Evolutionary conservation across 495 filamentous ascomycete species (phyloP).

Genomic region (Articulospora tetracladia): DNA sequence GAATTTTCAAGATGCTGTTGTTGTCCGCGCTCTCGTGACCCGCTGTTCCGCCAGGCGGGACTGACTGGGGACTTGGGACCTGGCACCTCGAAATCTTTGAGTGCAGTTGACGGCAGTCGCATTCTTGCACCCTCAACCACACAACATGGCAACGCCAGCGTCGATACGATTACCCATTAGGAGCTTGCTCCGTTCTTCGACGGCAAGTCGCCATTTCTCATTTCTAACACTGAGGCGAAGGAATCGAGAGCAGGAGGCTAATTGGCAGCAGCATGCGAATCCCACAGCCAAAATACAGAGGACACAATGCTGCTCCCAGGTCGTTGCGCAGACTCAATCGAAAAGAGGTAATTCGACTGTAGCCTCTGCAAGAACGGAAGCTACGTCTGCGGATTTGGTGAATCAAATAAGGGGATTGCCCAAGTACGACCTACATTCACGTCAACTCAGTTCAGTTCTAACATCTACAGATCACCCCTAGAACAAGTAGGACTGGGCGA

Average conservation of each 20-base stretch:
- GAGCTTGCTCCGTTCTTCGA: not conserved
- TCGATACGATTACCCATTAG: slow-evolving; percentile 16
- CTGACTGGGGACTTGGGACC: too few relatives aligned
- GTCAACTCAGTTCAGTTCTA: too few relatives aligned
- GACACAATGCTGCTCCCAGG: not conserved
- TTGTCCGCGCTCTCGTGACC: not conserved
- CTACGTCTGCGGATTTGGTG: too few relatives aligned
- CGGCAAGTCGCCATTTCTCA: not conserved
- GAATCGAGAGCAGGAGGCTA: not conserved
- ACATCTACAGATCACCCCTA: too few relatives aligned
- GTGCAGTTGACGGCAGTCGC: not conserved
- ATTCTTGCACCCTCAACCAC: not conserved
- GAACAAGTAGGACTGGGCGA: not conserved
- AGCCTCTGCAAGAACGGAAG: not conserved
- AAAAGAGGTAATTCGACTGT: not conserved
- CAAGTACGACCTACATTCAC: too few relatives aligned
- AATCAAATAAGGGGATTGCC: too few relatives aligned
- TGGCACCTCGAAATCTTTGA: not conserved
- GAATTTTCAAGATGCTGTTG: not conserved
- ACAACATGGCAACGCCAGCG: slow-evolving; percentile 16
- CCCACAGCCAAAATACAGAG: not conserved
- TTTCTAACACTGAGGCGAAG: not conserved
- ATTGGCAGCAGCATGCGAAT: not conserved
- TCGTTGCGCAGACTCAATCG: not conserved
- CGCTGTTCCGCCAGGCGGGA: not conserved